Base-by-base conservation (phyloP, 169 alveolate species). In the Babesia sp. region DNA sequence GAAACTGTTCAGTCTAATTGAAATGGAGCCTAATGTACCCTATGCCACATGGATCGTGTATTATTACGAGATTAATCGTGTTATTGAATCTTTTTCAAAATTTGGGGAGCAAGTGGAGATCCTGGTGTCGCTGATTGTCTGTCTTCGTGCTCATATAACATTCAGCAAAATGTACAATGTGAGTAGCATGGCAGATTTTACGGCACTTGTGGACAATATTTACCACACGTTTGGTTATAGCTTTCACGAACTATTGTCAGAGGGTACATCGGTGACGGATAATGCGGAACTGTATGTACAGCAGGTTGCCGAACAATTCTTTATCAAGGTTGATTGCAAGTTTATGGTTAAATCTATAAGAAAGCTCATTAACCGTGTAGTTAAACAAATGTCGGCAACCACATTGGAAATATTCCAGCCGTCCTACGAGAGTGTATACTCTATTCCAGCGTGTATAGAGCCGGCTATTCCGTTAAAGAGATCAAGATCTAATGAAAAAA, bases 1-100 rank as follows among this genome's bases (percentile, higher is more conserved):
- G 54, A 72, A 64, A 14, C 44, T 78, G 39, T 83, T 83, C 26
- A 53, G 56, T 6, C 76, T 79, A 46, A 81, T 86, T n/a, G 93
- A 94, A 45, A 75, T 94, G 71, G 96, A 95, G 36, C 93, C 96
- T 22, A 84, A 89, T 31, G 91, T 93, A 16, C 92, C 94, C 44
- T 90, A 91, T 51, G 96, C 95, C 12, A 94, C 97, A 9, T 94
- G 97, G 97, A 82, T 94, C 44, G 94, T 94, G 3, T 94, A 93
- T 66, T 76, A 86, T 31, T 94, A 91, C 45, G 97, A 94, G 81
- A 77, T 94, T 26, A 83, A 89, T 54, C 57, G 97, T 44, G 92
- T 93, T 3, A 59, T 51, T 44, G 83, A 71, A 22, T 22, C 57
- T 37, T 29, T 79, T 24, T 14, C 56, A 31, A 20, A 36, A 31